A percentile compares a stretch with the other conserved stretches of the same genome.
Conservation (phyloP, 257 asterid genomes). For the Prunella vulgaris region DNA sequence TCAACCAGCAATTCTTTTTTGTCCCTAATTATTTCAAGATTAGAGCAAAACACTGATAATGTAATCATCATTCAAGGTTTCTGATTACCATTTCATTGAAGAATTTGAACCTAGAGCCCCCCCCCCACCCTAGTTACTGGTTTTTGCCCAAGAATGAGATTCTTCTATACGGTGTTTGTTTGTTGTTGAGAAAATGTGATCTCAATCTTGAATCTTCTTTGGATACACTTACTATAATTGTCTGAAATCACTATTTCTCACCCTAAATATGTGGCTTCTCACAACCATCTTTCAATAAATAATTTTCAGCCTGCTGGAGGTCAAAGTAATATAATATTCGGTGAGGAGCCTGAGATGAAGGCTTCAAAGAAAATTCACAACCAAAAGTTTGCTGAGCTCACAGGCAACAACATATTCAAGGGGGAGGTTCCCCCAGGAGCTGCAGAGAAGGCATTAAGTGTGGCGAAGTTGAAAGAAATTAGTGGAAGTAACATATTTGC, state of each 20-base stretch:
- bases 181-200: background rate
- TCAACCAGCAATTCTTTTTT: too few species aligned
- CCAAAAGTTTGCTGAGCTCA: constrained; percentile 84
- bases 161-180: background rate
- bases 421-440: constrained; percentile 75
- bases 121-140: background rate
- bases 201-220: background rate
- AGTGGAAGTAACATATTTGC: constrained; percentile 77
- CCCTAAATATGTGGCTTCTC: background rate
- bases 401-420: constrained; percentile 84
- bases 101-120: background rate
- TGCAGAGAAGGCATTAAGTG: constrained; percentile 75
- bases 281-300: background rate
- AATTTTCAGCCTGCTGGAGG: constrained; percentile 89
- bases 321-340: constrained; percentile 73
- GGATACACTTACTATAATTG: background rate
- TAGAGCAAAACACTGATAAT: too few species aligned
- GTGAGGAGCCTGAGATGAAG: constrained; percentile 66
- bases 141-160: background rate
- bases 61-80: too few species aligned
- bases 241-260: background rate
- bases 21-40: too few species aligned
- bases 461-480: constrained; percentile 84
- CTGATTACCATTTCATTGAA: background rate
- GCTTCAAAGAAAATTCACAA: constrained; percentile 64